phyloP scores from a whole-genome alignment of 306 rosid genomes.

The Fragaria iinumae region DNA sequence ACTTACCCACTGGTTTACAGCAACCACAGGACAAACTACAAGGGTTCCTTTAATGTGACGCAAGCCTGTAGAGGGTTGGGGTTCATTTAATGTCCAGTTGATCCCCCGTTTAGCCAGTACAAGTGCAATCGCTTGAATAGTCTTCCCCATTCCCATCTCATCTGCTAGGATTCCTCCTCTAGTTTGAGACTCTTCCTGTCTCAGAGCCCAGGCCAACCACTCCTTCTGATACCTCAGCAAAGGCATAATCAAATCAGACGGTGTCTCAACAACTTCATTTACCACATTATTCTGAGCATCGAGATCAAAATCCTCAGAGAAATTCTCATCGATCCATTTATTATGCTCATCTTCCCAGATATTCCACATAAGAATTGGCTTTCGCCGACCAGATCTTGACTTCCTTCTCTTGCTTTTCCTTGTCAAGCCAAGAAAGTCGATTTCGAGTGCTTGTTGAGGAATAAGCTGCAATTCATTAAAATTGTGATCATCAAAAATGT shows the following conservation, averaged over 20 bases:
- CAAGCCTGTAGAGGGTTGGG: constrained; percentile 48
- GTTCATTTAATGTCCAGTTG: constrained; percentile 28
- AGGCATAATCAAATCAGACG: constrained; percentile 63
- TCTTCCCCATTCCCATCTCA: constrained; percentile 99
- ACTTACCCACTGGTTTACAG: constrained; percentile 80
- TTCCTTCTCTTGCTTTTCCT: constrained; percentile 23
- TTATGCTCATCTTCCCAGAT: constrained; percentile 63
- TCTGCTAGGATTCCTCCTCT: constrained; percentile 97
- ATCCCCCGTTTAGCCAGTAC: constrained; percentile 76
- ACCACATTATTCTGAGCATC: constrained; percentile 53
- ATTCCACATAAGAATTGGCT: constrained; percentile 55
- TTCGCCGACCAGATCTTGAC: constrained; percentile 23
- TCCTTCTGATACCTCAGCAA: constrained; percentile 88
- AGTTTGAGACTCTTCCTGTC: constrained; percentile 57
- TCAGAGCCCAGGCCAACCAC: constrained; percentile 91
- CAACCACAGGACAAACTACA: constrained; percentile 88
- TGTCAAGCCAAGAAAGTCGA: constrained; percentile 1
- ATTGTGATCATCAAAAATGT: background rate
- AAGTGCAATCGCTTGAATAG: constrained; percentile 91
- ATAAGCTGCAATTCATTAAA: background rate
- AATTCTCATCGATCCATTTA: constrained; percentile 61
- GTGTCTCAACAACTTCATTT: constrained; percentile 60
- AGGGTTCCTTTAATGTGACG: constrained; percentile 63
- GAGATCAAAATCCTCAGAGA: constrained; percentile 34
- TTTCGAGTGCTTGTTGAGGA: constrained; percentile 13